phyloP scores from a whole-genome alignment of 768 basidiomycete species.

The Trametes cingulata region DNA sequence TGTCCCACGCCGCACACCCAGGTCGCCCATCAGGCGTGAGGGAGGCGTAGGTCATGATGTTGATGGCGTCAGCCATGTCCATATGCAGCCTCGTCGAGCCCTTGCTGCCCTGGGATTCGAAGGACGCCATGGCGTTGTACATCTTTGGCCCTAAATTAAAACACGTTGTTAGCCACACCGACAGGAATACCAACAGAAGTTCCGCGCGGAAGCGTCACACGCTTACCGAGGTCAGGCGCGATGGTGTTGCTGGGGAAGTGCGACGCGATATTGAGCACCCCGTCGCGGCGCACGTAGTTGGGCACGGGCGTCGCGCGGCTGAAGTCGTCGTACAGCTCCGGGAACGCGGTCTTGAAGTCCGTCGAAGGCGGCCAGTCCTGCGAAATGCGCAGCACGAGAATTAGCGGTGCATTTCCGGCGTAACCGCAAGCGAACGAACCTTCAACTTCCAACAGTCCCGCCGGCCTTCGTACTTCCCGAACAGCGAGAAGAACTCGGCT shows the following conservation, averaged over 20 bases:
- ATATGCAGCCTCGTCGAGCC: slow-evolving; percentile 90
- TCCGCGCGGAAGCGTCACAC: neutral
- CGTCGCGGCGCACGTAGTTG: slow-evolving; percentile 88
- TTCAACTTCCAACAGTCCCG: slow-evolving; percentile 74
- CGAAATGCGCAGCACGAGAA: neutral
- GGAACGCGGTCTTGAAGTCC: slow-evolving; percentile 83
- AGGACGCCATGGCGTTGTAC: slow-evolving; percentile 88
- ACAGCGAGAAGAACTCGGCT: slow-evolving; percentile 75
- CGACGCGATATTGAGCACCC: slow-evolving; percentile 83
- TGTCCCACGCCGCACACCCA: slow-evolving; percentile 90
- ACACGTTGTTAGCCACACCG: neutral
- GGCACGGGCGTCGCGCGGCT: slow-evolving; percentile 81
- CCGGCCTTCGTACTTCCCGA: slow-evolving; percentile 66
- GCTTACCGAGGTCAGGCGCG: slow-evolving; percentile 76
- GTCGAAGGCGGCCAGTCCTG: slow-evolving; percentile 92
- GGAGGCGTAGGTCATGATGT: slow-evolving; percentile 80
- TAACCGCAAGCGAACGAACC: slow-evolving; percentile 37
- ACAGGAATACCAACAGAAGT: slow-evolving; percentile 19
- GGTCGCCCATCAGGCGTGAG: slow-evolving; percentile 54
- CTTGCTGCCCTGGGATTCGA: slow-evolving; percentile 64
- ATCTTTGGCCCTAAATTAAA: slow-evolving; percentile 76
- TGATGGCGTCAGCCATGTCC: slow-evolving; percentile 94
- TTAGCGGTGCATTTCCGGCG: slow-evolving; percentile 7
- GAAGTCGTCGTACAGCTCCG: slow-evolving; percentile 86
- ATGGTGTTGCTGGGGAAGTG: slow-evolving; percentile 83